Percentiles rank a stretch among this genome's conserved stretches.
Conservation (phyloP, 2,329 filamentous ascomycete genomes). For the Ramichloridium luteum region DNA sequence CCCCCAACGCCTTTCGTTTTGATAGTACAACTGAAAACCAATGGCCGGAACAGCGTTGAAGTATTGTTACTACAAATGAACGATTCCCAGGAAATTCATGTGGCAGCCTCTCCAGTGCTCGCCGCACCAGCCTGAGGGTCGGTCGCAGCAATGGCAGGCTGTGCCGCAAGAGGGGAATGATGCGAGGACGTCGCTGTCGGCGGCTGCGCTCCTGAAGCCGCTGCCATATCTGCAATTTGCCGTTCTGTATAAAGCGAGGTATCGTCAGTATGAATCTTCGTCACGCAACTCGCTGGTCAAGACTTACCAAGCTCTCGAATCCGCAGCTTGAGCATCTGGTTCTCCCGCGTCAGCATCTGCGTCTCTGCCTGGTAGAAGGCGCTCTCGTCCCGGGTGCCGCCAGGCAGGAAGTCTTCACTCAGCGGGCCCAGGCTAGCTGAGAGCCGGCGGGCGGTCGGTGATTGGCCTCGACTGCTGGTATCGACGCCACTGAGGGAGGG, state of each 20-base stretch:
- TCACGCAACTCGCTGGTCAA: neutral
- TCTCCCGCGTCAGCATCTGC: conserved; percentile 63
- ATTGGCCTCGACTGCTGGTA: conserved; percentile 30
- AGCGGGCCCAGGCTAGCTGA: conserved; percentile 37
- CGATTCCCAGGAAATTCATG: no score
- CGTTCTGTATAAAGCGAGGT: conserved; percentile 8
- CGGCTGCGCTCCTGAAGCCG: neutral
- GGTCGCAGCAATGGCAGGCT: neutral
- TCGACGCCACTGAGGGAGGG: conserved; percentile 18
- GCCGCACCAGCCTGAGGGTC: no score
- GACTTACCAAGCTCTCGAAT: conserved; percentile 56
- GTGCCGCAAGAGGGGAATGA: neutral
- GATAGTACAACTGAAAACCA: no score
- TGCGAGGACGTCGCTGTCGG: neutral
- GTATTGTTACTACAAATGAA: no score
- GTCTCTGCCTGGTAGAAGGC: conserved; percentile 76
- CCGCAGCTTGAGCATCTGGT: conserved; percentile 67
- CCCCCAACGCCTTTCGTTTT: no score
- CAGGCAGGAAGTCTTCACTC: conserved; percentile 47
- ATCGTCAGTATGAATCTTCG: neutral
- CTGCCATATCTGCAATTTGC: conserved; percentile 9
- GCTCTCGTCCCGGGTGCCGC: conserved; percentile 54
- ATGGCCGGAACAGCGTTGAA: no score
- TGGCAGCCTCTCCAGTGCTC: no score
- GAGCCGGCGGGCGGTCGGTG: conserved; percentile 40